Evolutionary conservation across 805 yeast genomes (phyloP), one percentile per base, ranked within the genome.

Genomic region (Starmerella asiatica): DNA sequence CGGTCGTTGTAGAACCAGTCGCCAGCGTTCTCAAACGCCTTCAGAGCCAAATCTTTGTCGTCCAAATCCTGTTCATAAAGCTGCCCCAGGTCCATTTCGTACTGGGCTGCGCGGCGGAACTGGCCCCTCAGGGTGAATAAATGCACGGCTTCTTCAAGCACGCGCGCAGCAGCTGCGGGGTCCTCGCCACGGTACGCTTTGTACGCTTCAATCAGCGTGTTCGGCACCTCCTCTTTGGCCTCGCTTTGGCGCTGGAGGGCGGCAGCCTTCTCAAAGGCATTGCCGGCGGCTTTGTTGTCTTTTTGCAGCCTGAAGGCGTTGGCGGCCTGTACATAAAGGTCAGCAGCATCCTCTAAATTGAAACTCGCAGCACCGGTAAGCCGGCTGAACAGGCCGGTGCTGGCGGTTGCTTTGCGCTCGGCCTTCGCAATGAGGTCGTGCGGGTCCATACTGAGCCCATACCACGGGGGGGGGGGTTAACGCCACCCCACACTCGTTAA

Each of bases 1-100:
- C 84, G 86, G 61, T 91, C 99, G 46, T 88, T 83, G 40, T 75
- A 71, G 56, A 79, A 86, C 86, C 95, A 91, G 55, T 91, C 97
- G 30, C 94, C 95, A 9, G 98, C 95, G 52, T 79, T 81, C 56
- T 85, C 93, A 56, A 79, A 88, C 21, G 85, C 73, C 39, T 68
- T 68, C 38, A 79, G 69, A 5, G 98, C 96, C 49, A 71, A 71
- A 19, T 67, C 63, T 24, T 64, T 59, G 53, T 86, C 88, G 36
- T 70, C 70, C 17, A 83, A 63, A 36, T 79, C 81, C 34, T 71
- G 70, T 60, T 88, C 97, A 56, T 81, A 83, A 34, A 88, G 60
- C 49, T 76, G 85, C 9, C 86, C 98, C 54, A 91, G 68, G 57
- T 91, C 98, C 67, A 79, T 74, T 56, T 86, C 79, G 64, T 80